Conservation (phyloP, 257 asterid species). For the Nicotiana benthamiana region DNA sequence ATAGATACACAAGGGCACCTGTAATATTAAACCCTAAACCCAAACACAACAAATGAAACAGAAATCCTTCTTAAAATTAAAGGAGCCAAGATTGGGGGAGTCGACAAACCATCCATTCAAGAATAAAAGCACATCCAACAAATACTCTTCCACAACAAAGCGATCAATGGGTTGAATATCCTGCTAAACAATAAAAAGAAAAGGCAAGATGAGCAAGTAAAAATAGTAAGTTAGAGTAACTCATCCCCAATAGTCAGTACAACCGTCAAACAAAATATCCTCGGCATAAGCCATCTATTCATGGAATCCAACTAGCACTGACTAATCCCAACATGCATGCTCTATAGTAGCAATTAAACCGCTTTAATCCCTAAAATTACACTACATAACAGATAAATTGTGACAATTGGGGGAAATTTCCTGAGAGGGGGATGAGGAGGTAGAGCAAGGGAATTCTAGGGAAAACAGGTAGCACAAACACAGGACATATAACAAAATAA, state of each 20-base stretch:
- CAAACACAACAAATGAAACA: neutral
- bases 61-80: slow-evolving; percentile 1
- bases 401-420: neutral
- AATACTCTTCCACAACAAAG: slow-evolving; percentile 87
- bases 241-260: neutral
- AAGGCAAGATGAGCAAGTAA: slow-evolving; percentile 2
- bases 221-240: neutral
- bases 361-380: neutral
- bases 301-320: neutral
- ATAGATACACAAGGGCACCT: neutral
- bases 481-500: neutral
- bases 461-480: neutral
- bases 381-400: neutral
- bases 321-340: neutral
- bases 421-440: neutral
- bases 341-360: neutral
- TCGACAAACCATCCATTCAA: slow-evolving; percentile 92
- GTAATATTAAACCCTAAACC: neutral
- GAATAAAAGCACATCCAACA: slow-evolving; percentile 84
- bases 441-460: neutral
- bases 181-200: slow-evolving; percentile 34
- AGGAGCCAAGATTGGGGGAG: slow-evolving; percentile 12
- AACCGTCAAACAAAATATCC: neutral
- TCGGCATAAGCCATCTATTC: neutral
- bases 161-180: slow-evolving; percentile 88